Conservation (phyloP, 331 rosid species). For the Quercus lobata region DNA sequence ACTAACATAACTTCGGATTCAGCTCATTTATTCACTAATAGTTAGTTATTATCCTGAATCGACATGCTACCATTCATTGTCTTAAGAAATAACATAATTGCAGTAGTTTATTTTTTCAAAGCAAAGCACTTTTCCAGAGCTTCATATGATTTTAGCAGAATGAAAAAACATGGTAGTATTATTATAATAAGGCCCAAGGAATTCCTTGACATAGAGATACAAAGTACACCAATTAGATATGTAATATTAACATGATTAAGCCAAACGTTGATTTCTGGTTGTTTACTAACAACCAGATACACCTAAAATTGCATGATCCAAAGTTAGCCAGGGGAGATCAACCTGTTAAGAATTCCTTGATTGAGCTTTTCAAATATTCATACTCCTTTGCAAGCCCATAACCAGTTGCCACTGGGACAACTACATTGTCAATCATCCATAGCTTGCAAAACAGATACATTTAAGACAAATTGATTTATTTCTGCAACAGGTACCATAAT, state of each 20-base stretch:
- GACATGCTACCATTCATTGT: neutral
- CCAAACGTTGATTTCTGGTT: neutral
- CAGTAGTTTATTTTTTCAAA: too few relatives aligned
- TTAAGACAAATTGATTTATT: neutral
- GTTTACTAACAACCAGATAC: neutral
- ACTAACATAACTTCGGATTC: neutral
- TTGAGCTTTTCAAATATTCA: slow-evolving; percentile 66
- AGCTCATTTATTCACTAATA: neutral
- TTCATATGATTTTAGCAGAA: neutral
- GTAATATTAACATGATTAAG: neutral
- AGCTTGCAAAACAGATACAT: slow-evolving; percentile 44
- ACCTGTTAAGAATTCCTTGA: slow-evolving; percentile 83
- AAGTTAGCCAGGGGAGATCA: slow-evolving; percentile 1
- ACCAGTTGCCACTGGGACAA: slow-evolving; percentile 75
- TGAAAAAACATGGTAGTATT: neutral
- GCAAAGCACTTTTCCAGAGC: neutral
- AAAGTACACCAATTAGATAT: neutral
- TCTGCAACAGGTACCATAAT: neutral
- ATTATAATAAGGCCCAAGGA: neutral
- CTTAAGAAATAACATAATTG: neutral
- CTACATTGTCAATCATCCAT: slow-evolving; percentile 79
- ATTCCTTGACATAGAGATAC: neutral
- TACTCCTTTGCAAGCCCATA: slow-evolving; percentile 83
- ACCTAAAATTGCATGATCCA: neutral
- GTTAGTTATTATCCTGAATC: neutral